Percentiles rank a stretch among this genome's conserved stretches.
Conservation (phyloP, 2,329 filamentous ascomycete species). For the Phaeosphaeria sp. region DNA sequence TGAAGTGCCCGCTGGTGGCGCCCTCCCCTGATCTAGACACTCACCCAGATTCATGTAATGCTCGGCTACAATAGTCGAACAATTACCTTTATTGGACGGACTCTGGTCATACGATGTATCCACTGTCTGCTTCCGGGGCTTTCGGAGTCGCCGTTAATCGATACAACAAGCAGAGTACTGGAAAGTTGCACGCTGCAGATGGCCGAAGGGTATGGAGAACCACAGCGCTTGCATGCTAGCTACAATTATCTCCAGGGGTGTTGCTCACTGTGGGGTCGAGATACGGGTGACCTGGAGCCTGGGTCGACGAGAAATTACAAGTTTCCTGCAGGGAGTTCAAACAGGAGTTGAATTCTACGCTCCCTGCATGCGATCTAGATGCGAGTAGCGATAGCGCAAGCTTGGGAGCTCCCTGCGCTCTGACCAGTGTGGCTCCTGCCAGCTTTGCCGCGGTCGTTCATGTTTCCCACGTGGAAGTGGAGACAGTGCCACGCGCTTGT, state of each 20-base stretch:
- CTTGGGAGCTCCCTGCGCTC: background rate
- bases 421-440: background rate
- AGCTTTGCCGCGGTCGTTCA: background rate
- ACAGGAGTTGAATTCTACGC: background rate
- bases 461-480: background rate
- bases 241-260: background rate
- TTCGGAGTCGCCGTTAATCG: background rate
- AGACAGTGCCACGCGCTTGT: background rate
- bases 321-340: background rate
- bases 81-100: background rate
- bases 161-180: background rate
- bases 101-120: background rate
- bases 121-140: background rate
- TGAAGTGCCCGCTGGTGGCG: background rate
- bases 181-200: background rate
- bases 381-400: background rate
- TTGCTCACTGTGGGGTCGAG: background rate
- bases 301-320: background rate
- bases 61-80: no score
- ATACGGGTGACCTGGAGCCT: background rate
- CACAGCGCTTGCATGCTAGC: background rate
- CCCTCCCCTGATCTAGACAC: background rate
- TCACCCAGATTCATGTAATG: background rate
- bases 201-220: background rate
- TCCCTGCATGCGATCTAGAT: background rate